These are phyloP conservation scores for Penicillium waksmanii DNA, from an alignment of 495 filamentous ascomycete species.

Conservation along the genomic window DNA sequence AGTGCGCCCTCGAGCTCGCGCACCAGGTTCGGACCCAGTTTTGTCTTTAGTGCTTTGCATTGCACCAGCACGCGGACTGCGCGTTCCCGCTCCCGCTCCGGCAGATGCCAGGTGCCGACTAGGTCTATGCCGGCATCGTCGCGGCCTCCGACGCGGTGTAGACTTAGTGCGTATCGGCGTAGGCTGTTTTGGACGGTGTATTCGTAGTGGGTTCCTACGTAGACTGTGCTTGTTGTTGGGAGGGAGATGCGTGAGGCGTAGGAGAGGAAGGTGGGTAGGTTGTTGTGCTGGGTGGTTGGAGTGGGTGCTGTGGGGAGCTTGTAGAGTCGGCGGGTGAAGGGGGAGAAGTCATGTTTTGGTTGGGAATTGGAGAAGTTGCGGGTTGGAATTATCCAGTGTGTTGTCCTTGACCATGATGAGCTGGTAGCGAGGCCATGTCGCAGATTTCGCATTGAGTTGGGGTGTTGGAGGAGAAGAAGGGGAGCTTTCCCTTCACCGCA, in stretches of 20 bases:
- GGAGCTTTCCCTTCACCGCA: conserved; percentile 33
- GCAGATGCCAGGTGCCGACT: conserved; percentile 75
- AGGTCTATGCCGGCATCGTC: conserved; percentile 85
- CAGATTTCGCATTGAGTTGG: conserved; percentile 26
- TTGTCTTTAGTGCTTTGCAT: conserved; percentile 71
- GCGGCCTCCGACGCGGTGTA: conserved; percentile 73
- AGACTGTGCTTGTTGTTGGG: conserved; percentile 41
- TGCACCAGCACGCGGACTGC: conserved; percentile 72
- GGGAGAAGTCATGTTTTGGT: conserved; percentile 24
- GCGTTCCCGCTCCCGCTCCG: conserved; percentile 38
- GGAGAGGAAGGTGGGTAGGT: conserved; percentile 69
- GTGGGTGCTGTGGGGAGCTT: conserved; percentile 43
- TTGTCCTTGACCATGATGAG: neutral
- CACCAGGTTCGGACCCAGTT: conserved; percentile 65
- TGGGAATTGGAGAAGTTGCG: conserved; percentile 25
- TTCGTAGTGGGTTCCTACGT: conserved; percentile 62
- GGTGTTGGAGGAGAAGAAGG: conserved; percentile 14
- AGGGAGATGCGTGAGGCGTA: conserved; percentile 61
- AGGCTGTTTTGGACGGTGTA: conserved; percentile 75
- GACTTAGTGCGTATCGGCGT: conserved; percentile 61
- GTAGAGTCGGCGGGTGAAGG: conserved; percentile 48
- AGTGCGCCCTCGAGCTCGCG: conserved; percentile 88
- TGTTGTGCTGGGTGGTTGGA: conserved; percentile 58
- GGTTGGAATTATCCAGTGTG: neutral
- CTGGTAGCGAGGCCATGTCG: conserved; percentile 21